phyloP scores from a whole-genome alignment of 1,139 yeast genomes.

The Meyerozyma guilliermondii region DNA sequence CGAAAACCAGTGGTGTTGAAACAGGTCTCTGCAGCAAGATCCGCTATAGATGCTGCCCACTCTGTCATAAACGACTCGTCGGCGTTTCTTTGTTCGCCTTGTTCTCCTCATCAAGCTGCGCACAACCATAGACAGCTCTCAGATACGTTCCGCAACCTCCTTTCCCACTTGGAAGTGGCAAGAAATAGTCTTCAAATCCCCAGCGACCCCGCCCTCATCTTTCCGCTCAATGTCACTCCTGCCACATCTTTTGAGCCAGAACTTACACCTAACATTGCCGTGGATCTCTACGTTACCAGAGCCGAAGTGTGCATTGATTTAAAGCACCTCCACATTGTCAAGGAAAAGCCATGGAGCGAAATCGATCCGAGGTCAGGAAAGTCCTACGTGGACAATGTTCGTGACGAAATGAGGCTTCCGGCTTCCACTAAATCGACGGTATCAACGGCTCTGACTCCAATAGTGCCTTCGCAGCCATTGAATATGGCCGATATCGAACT shows the following conservation, averaged over 20 bases:
- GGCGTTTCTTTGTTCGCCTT: slow-evolving; percentile 7
- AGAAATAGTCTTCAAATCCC: slow-evolving; percentile 38
- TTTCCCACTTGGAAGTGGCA: slow-evolving; percentile 27
- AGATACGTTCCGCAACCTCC: slow-evolving; percentile 20
- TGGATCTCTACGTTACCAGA: slow-evolving; percentile 40
- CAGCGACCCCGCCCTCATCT: slow-evolving; percentile 36
- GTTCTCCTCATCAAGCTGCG: slow-evolving; percentile 1
- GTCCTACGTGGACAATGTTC: slow-evolving; percentile 36
- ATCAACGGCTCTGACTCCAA: slow-evolving; percentile 4
- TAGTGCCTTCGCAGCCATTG: slow-evolving; percentile 11
- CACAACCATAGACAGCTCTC: slow-evolving; percentile 14
- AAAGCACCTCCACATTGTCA: slow-evolving; percentile 31
- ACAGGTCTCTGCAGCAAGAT: slow-evolving; percentile 30
- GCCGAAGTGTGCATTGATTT: slow-evolving; percentile 43
- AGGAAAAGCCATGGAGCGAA: slow-evolving; percentile 41
- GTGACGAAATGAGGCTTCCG: slow-evolving; percentile 39
- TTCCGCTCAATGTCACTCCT: slow-evolving; percentile 31
- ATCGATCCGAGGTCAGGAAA: slow-evolving; percentile 27
- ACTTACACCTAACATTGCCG: slow-evolving; percentile 25
- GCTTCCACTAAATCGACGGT: slow-evolving; percentile 11
- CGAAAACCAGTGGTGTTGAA: slow-evolving; percentile 27
- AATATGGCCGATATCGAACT: slow-evolving; percentile 17
- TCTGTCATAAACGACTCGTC: slow-evolving; percentile 18
- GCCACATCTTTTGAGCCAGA: slow-evolving; percentile 28
- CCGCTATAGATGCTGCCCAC: slow-evolving; percentile 28